Evolutionary conservation across 2,329 filamentous ascomycete genomes (phyloP), one percentile per base, ranked within the genome.

Genomic region (Aspergillus amoenus): DNA sequence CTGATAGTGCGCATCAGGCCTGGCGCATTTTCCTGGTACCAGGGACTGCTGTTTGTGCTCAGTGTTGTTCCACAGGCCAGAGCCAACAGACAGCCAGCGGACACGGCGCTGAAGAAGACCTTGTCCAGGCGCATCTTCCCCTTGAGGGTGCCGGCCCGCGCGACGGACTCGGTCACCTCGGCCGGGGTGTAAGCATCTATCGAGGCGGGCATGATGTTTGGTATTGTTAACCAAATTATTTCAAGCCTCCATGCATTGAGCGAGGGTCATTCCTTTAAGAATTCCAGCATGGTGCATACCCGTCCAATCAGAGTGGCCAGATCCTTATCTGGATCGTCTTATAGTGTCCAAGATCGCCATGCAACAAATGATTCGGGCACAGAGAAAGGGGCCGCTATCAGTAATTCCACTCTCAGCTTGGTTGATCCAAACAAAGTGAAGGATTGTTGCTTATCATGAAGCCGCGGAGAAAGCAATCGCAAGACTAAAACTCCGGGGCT

Each of bases 121-220:
- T 83, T 84, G 64, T 82, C 78, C 4, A 78, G 68, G 9, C 80
- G 74, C 79, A 81, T 83, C 55, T 79, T 76, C 9, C 79, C 80
- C 65, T 84, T 84, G 52, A 74, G 74, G 24, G 73, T 73, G 5
- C 82, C 83, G n/a, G 78, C 74, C 11, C 79, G 76, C 1, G 77
- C 78, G 55, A 82, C 73, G 15, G 82, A 69, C 68, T 84, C 80
- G 7, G 78, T 78, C 37, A 81, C 78, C 69, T 84, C 77, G 13
- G 68, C 63, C 0, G 80, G 78, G 4, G 78, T 78, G 64, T 80
- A 80, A 4, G 78, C 70, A 57, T 80, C 70, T 44, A 74, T 63
- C 3, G 49, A 57, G 18, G 39, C n/a, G 1, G 57, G 30, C 60
- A 62, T 62, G 27, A 15, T 50, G 48, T 22, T 22, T n/a, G 22